phyloP scores from a whole-genome alignment of 2,329 filamentous ascomycete species.

The Trichoderma sp. region DNA sequence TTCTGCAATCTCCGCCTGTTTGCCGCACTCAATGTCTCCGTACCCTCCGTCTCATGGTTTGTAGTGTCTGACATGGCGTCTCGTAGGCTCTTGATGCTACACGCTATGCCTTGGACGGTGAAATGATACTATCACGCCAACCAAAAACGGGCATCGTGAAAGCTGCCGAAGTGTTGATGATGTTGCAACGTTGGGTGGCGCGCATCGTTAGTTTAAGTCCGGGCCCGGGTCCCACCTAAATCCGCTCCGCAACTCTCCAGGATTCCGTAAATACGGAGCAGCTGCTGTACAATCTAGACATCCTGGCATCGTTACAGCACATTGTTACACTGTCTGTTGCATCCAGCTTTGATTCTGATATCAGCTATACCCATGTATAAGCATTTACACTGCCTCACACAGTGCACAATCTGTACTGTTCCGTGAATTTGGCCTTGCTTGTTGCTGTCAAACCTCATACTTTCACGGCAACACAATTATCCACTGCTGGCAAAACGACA shows the following conservation, averaged over 20 bases:
- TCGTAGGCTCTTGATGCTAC: neutral
- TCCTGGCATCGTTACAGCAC: neutral
- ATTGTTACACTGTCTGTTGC: neutral
- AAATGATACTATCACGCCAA: neutral
- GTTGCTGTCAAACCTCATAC: neutral
- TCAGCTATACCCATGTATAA: neutral
- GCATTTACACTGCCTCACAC: neutral
- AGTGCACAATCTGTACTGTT: neutral
- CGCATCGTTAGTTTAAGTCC: neutral
- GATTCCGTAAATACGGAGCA: neutral
- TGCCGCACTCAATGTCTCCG: neutral
- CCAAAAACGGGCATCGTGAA: neutral
- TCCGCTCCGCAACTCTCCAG: neutral
- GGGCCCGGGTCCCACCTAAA: neutral
- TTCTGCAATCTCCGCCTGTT: slow-evolving; percentile 23
- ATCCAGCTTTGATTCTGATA: neutral
- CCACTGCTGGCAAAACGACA: neutral
- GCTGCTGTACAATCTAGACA: neutral
- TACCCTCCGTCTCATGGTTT: neutral
- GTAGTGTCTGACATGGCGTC: neutral
- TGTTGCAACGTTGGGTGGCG: neutral
- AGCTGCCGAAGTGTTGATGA: neutral
- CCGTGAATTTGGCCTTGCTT: neutral
- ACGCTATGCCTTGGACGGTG: neutral
- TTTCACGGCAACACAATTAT: neutral